Evolutionary conservation across 2,329 filamentous ascomycete genomes (phyloP), one percentile per base, ranked within the genome.

Genomic region (Colletotrichum cuscutae): DNA sequence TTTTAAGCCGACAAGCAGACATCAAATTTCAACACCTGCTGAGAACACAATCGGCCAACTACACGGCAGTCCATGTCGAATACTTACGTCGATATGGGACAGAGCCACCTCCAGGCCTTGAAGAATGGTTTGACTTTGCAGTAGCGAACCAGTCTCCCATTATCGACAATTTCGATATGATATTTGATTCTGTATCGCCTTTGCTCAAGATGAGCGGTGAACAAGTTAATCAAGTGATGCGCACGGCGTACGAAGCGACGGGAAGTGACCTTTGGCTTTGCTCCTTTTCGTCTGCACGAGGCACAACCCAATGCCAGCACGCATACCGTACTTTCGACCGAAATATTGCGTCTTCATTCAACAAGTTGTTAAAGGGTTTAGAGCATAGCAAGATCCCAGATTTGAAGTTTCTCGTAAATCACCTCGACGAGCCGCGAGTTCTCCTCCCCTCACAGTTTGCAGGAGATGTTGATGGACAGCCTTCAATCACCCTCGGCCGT

Each of bases 161-260:
- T n/a, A 87, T 89, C 37, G 86, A 89, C 69, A 84, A 88, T 3
- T 89, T 86, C 32, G 84, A 89, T 52, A 79, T 76, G 0, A 85
- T 89, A 2, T 77, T 82, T 53, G 71, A 84, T 0, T 72, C 78
- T 0, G 74, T 89, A 1, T 76, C 78, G 0, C 86, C 86, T 0
- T 85, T 88, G 52, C 80, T 81, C 69, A 79, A 72, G 4, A 35
- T 86, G 0, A 83, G 80, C 35, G 85, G 84, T 0, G 71, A 75
- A 0, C 79, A 84, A 11, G 66, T 85, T 2, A 19, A 54, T 0
- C 56, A 78, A 3, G 71, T 76, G 1, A 83, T 86, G 75, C 53
- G 62, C 5, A 54, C 76, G 0, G 76, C 78, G 0, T 75, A 80
- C 5, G 32, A 74, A 1, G 70, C 77, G 24, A 65, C 76, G 0